These are phyloP conservation scores for Cymodocea nodosa DNA, from an alignment of 116 monocot genomes.

Conservation along the genomic window DNA sequence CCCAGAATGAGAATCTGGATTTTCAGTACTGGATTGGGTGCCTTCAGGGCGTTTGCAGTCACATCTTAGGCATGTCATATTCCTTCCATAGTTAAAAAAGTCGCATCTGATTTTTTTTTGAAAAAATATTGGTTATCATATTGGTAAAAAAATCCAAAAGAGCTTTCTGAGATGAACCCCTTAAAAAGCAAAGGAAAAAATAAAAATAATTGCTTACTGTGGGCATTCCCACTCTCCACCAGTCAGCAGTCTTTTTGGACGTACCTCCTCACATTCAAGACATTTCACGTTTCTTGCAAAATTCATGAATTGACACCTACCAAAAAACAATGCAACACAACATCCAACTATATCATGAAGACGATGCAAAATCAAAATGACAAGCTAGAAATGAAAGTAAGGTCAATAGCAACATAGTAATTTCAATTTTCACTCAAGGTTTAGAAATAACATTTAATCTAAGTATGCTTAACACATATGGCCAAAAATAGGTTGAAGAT, in stretches of 20 bases:
- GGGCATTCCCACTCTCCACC: constrained; percentile 98
- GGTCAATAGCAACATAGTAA: too few species aligned
- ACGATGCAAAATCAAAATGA: neutral
- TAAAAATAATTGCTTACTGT: constrained; percentile 50
- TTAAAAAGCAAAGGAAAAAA: neutral
- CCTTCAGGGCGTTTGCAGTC: constrained; percentile 71
- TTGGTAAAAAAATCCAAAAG: neutral
- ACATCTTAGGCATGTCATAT: constrained; percentile 80
- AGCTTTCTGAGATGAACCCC: neutral
- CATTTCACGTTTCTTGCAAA: constrained; percentile 76
- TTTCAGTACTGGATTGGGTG: constrained; percentile 2
- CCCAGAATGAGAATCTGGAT: constrained; percentile 8
- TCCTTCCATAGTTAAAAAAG: constrained; percentile 82
- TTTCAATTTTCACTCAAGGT: too few species aligned
- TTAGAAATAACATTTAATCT: too few species aligned
- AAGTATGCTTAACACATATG: too few species aligned
- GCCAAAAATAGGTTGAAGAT: too few species aligned
- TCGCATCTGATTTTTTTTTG: constrained; percentile 42
- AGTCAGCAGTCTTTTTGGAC: constrained; percentile 62
- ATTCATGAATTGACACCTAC: constrained; percentile 89
- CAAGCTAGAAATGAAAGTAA: too few species aligned
- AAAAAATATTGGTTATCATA: neutral
- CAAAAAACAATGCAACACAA: neutral
- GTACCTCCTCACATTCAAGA: constrained; percentile 63
- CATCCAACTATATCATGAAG: neutral